A percentile compares a stretch with the other conserved stretches of the same genome.
These are phyloP conservation scores for Russula ochroleuca DNA, from an alignment of 768 basidiomycete genomes.

Conservation along the genomic window DNA sequence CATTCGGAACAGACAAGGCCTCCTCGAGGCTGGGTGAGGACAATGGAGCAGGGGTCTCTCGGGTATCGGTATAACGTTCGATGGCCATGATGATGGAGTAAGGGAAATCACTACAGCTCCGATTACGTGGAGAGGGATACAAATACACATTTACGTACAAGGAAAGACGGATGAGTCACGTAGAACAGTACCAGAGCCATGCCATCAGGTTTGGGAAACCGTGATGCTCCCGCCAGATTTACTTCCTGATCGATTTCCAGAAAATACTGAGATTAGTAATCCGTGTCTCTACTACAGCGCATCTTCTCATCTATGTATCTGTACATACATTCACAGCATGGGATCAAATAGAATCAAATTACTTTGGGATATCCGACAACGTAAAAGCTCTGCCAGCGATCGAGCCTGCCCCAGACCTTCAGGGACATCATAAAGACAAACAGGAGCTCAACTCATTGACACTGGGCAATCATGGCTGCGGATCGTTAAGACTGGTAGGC, in stretches of 20 bases:
- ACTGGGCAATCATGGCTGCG: neutral
- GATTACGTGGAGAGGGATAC: neutral
- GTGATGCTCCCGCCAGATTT: too few relatives aligned
- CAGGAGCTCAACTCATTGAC: too few relatives aligned
- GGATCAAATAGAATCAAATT: too few relatives aligned
- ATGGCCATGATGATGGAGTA: neutral
- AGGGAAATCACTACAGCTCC: neutral
- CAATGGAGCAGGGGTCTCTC: neutral
- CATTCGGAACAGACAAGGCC: neutral
- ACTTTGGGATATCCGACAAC: neutral
- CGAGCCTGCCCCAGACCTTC: neutral
- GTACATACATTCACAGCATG: too few relatives aligned
- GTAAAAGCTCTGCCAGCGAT: neutral
- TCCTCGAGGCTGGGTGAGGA: neutral
- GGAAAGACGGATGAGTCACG: too few relatives aligned
- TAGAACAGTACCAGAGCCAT: neutral
- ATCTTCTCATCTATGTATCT: too few relatives aligned
- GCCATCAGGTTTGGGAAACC: neutral
- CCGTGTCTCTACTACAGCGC: too few relatives aligned
- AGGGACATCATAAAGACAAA: too few relatives aligned
- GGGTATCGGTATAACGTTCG: neutral
- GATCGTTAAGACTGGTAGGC: neutral
- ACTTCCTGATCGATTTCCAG: neutral
- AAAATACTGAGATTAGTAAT: neutral
- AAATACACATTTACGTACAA: too few relatives aligned